Conservation (phyloP, 306 rosid species). For the Trifolium fragiferum region DNA sequence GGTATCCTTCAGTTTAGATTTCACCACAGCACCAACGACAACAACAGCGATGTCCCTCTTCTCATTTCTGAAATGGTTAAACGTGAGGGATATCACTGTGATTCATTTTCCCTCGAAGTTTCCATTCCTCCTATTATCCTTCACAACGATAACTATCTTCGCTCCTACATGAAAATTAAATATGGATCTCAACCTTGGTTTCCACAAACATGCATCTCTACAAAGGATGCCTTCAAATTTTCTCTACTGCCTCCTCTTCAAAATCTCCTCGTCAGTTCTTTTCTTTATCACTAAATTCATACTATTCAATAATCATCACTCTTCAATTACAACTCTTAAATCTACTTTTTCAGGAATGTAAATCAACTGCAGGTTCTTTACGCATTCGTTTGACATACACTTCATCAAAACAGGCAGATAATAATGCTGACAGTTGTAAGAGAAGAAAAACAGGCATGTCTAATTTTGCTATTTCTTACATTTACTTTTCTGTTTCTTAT, state of each 20-base stretch:
- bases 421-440: conserved; percentile 53
- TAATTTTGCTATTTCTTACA: not conserved
- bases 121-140: conserved; percentile 62
- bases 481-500: not conserved
- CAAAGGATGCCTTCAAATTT: conserved; percentile 76
- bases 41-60: conserved; percentile 46
- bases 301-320: no score
- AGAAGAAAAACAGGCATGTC: conserved; percentile 74
- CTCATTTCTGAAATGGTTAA: conserved; percentile 60
- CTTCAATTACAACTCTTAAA: no score
- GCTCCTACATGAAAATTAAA: conserved; percentile 63
- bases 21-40: conserved; percentile 29
- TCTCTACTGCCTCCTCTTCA: conserved; percentile 64
- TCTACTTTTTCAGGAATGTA: conserved; percentile 60
- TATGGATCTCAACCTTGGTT: conserved; percentile 73
- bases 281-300: not conserved
- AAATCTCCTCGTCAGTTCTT: conserved; percentile 62
- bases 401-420: conserved; percentile 33
- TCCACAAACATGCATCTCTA: conserved; percentile 54
- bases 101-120: conserved; percentile 76
- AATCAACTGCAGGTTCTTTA: conserved; percentile 56
- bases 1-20: conserved; percentile 84
- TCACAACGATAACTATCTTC: conserved; percentile 59
- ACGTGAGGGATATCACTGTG: conserved; percentile 57
- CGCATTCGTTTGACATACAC: conserved; percentile 70